Conservation (phyloP, 306 rosid genomes). For the Cucumis hystrix region DNA sequence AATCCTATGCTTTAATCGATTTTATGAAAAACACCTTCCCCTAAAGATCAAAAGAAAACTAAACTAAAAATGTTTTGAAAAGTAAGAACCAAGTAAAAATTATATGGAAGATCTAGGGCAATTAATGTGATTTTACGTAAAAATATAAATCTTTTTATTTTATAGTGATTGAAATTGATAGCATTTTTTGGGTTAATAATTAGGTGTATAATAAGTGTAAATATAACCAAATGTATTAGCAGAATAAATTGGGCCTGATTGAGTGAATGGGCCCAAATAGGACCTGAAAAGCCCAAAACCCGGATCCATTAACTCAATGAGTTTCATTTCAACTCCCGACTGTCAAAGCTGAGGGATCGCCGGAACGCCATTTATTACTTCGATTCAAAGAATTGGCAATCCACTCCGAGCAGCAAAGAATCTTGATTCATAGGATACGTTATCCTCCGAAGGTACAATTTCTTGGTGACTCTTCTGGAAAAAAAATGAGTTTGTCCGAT, state of each 20-base stretch:
- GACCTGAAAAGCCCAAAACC: constrained; percentile 3
- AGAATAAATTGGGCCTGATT: background rate
- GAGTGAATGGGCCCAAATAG: background rate
- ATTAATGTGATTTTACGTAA: background rate
- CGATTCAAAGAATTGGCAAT: background rate
- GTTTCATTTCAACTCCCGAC: background rate
- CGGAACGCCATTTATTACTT: background rate
- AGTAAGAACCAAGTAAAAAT: too few relatives aligned
- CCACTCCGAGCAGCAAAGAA: background rate
- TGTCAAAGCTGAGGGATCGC: background rate
- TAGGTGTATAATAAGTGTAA: too few relatives aligned
- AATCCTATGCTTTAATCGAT: too few relatives aligned
- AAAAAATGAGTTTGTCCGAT: background rate
- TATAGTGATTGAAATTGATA: background rate
- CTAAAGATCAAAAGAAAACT: too few relatives aligned
- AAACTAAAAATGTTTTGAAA: too few relatives aligned
- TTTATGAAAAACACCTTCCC: too few relatives aligned
- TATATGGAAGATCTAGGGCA: too few relatives aligned
- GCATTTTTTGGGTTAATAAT: too few relatives aligned
- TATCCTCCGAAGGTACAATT: background rate
- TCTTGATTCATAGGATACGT: background rate
- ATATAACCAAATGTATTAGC: too few relatives aligned
- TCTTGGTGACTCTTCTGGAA: background rate
- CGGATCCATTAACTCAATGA: background rate
- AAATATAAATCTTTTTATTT: background rate